Base-by-base conservation (phyloP, 805 yeast species). In the Yamadazyma philogaea region DNA sequence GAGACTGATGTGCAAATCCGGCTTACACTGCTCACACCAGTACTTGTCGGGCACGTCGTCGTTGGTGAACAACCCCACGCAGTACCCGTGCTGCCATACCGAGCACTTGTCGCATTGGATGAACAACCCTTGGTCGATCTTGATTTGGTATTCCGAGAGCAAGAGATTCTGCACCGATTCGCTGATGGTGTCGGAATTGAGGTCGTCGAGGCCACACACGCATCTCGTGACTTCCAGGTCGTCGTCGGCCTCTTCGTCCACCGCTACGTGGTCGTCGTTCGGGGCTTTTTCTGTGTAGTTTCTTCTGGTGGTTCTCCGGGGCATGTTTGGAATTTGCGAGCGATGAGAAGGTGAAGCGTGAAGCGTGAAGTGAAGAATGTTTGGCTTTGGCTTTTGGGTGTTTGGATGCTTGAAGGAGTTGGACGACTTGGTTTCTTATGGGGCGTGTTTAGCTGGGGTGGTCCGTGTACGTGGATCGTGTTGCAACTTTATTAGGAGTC, bases 1-100 rank as follows among this genome's bases (percentile, higher is more conserved):
- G 41, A 53, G 50, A 15, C 84, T 66, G 40, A 75, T 63, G 60
- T 91, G 99, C 36, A 86, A 65, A 22, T 86, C 90, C 0, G 97
- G 97, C 49, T 82, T 79, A 67, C 99, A 91, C 50, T 67, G 64
- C 60, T 91, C 99, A 71, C 99, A 91, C 87, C 90, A 88, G 63
- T 93, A 91, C 61, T 87, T 87, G 44, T 91, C 97, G 3, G 97
- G 96, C 1, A 88, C 87, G 38, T 78, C 82, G 11, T 77, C 79
- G 47, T 82, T 87, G 39, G 78, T 80, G 42, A 72, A 72, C 44
- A 91, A 79, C 1, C 96, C 95, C 28, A 91, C 96, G 69, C 99
- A 91, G 64, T 74, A 87, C 1, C 97, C 98, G 61, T 91, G 99
- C 63, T 91, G 99, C 99, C 99, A 91, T 6, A 84, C 96, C 15